These are phyloP conservation scores for Pseudogymnoascus sp. DNA, from an alignment of 2,329 filamentous ascomycete genomes.

Conservation along the genomic window DNA sequence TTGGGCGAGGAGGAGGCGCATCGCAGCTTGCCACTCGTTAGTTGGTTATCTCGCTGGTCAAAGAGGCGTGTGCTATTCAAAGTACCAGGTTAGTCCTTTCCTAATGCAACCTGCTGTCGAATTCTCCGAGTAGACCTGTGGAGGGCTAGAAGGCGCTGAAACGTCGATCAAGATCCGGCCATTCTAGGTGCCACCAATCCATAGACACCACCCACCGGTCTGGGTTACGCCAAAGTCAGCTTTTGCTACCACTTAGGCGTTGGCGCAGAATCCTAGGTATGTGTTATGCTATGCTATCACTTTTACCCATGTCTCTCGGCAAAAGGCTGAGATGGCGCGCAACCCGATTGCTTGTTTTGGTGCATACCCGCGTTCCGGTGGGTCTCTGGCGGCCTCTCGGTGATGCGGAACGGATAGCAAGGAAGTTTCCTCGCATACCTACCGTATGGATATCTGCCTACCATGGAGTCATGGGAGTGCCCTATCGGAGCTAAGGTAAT, in stretches of 20 bases:
- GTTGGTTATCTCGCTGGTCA: background rate
- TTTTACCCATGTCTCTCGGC: background rate
- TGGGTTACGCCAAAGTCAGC: background rate
- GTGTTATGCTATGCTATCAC: background rate
- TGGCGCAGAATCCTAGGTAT: background rate
- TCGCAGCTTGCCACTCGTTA: background rate
- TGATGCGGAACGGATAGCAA: background rate
- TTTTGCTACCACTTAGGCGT: background rate
- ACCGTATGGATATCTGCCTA: background rate
- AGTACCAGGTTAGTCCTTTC: background rate
- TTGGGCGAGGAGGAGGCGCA: background rate
- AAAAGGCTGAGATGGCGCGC: background rate
- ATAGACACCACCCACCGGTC: background rate
- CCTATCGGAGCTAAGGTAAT: background rate
- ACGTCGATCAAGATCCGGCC: background rate
- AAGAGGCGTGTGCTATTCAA: background rate
- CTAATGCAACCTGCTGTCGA: background rate
- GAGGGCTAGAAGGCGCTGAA: background rate
- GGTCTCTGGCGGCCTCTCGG: background rate
- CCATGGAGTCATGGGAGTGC: background rate
- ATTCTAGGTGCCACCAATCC: background rate
- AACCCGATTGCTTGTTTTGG: background rate
- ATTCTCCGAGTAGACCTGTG: background rate
- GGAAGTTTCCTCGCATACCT: constrained; percentile 4
- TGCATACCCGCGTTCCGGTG: background rate